Base-by-base conservation (phyloP, 2,329 filamentous ascomycete species). In the Colletotrichum sansevieriae region DNA sequence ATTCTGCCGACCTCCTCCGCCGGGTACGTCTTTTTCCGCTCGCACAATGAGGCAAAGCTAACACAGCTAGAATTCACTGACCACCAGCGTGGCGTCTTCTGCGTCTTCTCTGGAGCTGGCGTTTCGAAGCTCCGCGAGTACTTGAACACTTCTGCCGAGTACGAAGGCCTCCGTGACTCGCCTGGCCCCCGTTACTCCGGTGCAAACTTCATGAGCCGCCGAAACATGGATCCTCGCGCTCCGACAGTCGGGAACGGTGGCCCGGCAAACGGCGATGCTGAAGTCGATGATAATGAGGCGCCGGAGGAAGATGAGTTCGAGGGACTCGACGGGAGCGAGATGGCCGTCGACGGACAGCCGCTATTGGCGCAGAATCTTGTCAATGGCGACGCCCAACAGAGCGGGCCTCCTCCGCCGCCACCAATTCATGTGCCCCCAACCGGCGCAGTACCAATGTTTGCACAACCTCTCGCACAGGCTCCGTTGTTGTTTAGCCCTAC, bases 71-170 rank as follows among this genome's bases (percentile, higher is more conserved):
- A 98, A 79, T 99, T 99, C 78, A 98, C 95, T 18, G 92, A 95
- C 54, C 94, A 98, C 76, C 96, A 99, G 78, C 90, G 96, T 71
- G 91, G 95, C 60, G 94, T 98, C 8, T 99, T 99, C 78, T 99
- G 96, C 76, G 96, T 99, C 62, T 99, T 99, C 79, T 98, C 95
- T 2, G 95, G 96, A 6, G 87, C 88, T 29, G 95, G 95, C 63
- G 95, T 99, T 2, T 83, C 84, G 47, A 88, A 88, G 46, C 88
- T 99, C 29, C 91, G 95, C 47, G 87, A 91, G 33, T 92, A 94
- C 76, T 85, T 99, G 44, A 97, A 94, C 72, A 82, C 78, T 0
- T 80, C 83, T 11, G 77, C 80, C 0, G 79, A 82, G 39, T 88
- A 87, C 62, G 81, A 83, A 46, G 79, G 82, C 3, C 73, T 83